A percentile compares a stretch with the other conserved stretches of the same genome.
Conservation (phyloP, 306 rosid genomes). For the Casuarina equisetifolia region DNA sequence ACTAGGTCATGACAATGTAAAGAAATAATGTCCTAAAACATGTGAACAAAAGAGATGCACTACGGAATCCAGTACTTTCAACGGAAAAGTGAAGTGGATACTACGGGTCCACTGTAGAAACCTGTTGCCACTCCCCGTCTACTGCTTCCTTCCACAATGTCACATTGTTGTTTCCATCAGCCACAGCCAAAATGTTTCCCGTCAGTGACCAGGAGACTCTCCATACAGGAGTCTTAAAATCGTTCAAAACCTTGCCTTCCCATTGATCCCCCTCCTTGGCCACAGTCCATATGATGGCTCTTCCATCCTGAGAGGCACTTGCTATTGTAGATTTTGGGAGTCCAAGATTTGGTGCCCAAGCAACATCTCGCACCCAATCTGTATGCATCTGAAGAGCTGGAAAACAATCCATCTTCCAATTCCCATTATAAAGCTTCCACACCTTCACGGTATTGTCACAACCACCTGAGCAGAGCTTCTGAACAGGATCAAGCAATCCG, state of each 20-base stretch:
- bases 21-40: background rate
- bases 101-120: slow-evolving; percentile 78
- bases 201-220: slow-evolving; percentile 91
- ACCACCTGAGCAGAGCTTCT: slow-evolving; percentile 85
- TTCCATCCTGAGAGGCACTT: slow-evolving; percentile 81
- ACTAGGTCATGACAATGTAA: background rate
- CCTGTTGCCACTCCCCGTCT: slow-evolving; percentile 90
- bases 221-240: slow-evolving; percentile 78
- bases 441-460: slow-evolving; percentile 84
- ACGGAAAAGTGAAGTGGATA: slow-evolving; percentile 24
- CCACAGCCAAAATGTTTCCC: slow-evolving; percentile 81
- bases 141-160: slow-evolving; percentile 86
- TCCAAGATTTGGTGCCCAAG: slow-evolving; percentile 93
- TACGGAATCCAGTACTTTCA: background rate
- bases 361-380: slow-evolving; percentile 89
- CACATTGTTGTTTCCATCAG: slow-evolving; percentile 80
- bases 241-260: slow-evolving; percentile 77
- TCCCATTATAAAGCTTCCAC: slow-evolving; percentile 75
- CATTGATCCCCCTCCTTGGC: slow-evolving; percentile 86
- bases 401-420: slow-evolving; percentile 90
- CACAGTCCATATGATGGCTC: slow-evolving; percentile 79
- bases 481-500: slow-evolving; percentile 77
- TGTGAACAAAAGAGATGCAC: slow-evolving; percentile 1
- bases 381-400: slow-evolving; percentile 82
- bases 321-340: slow-evolving; percentile 84